These are phyloP conservation scores for Trifolium repens DNA, from an alignment of 306 rosid species.

Conservation along the genomic window DNA sequence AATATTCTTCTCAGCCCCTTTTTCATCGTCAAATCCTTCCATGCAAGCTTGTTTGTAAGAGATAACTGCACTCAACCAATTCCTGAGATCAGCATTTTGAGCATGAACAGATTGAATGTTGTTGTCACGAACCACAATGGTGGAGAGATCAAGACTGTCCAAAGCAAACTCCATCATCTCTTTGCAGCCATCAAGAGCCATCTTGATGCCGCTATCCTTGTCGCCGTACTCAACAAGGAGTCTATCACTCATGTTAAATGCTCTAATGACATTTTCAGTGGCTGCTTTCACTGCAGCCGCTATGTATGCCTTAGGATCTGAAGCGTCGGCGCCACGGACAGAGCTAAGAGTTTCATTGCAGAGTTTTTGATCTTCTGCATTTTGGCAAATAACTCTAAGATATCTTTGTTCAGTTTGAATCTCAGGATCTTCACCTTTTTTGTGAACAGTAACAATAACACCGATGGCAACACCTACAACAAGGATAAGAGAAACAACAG, in stretches of 20 bases:
- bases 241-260: constrained; percentile 57
- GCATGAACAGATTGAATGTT: constrained; percentile 37
- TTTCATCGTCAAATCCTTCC: constrained; percentile 46
- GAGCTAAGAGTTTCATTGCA: constrained; percentile 55
- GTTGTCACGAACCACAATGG: constrained; percentile 34
- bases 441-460: constrained; percentile 45
- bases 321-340: not conserved
- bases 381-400: constrained; percentile 48
- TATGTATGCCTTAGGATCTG: constrained; percentile 52
- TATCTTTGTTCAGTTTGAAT: constrained; percentile 35
- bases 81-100: constrained; percentile 52
- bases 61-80: constrained; percentile 68
- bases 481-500: constrained; percentile 59
- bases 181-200: constrained; percentile 68
- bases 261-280: constrained; percentile 45
- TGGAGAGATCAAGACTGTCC: constrained; percentile 45
- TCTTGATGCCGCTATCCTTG: constrained; percentile 38
- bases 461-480: constrained; percentile 72
- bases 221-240: constrained; percentile 38
- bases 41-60: constrained; percentile 58
- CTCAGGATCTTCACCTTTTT: not conserved
- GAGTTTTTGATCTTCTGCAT: constrained; percentile 45
- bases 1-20: constrained; percentile 39
- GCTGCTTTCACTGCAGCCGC: constrained; percentile 51
- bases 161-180: constrained; percentile 56